These are phyloP conservation scores for Cubamyces sp. DNA, from an alignment of 768 basidiomycete genomes.

Conservation along the genomic window DNA sequence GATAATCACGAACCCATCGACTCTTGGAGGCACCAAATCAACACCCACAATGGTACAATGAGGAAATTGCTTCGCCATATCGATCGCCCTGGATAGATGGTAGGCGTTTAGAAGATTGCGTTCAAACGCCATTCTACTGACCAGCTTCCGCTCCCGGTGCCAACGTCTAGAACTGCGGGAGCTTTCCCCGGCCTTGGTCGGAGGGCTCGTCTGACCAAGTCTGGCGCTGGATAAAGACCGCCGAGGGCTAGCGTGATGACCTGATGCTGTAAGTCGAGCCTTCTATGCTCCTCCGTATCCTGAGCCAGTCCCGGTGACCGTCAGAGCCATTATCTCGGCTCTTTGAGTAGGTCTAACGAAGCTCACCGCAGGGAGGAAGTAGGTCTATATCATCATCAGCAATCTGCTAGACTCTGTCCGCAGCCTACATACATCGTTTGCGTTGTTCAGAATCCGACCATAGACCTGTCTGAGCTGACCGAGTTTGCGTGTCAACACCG, in stretches of 20 bases:
- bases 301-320: conserved; percentile 7
- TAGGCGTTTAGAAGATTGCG: background rate
- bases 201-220: conserved; percentile 35
- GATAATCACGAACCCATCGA: conserved; percentile 29
- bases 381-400: conserved; percentile 29
- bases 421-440: conserved; percentile 34
- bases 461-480: conserved; percentile 33
- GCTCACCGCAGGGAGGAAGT: conserved; percentile 37
- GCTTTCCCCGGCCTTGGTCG: conserved; percentile 31
- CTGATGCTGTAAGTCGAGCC: conserved; percentile 39
- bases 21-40: conserved; percentile 37
- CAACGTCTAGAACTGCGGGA: conserved; percentile 37
- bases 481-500: background rate
- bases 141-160: conserved; percentile 41
- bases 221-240: conserved; percentile 33
- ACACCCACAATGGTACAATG: conserved; percentile 40
- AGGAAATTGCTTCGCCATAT: conserved; percentile 39
- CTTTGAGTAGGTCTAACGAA: background rate
- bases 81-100: conserved; percentile 35
- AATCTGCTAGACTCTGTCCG: background rate
- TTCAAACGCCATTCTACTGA: conserved; percentile 21
- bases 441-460: conserved; percentile 35
- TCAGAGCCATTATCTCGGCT: background rate
- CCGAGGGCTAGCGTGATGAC: conserved; percentile 34
- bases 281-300: conserved; percentile 38